Conservation (phyloP, 345 rosid species). For the Rhizophora mangle region DNA sequence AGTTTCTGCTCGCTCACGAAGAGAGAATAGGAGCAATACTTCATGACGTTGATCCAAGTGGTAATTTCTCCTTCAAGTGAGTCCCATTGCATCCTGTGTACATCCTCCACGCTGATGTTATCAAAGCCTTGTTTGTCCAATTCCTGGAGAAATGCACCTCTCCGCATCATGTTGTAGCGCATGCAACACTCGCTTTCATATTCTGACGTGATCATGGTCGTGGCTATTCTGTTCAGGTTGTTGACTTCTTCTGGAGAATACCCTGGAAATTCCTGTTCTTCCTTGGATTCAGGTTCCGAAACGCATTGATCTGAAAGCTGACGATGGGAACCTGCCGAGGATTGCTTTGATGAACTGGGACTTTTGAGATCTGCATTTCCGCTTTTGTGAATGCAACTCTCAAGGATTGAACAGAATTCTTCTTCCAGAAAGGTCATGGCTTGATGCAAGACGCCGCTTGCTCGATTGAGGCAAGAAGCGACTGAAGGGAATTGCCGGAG, state of each 20-base stretch:
- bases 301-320: constrained; percentile 21
- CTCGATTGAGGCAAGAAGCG: constrained; percentile 4
- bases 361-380: constrained; percentile 27
- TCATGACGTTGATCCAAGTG: constrained; percentile 5
- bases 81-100: constrained; percentile 23
- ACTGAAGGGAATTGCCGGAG: constrained; percentile 25
- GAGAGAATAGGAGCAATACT: constrained; percentile 11
- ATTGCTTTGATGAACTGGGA: constrained; percentile 24
- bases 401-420: constrained; percentile 9
- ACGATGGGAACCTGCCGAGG: not conserved
- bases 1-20: constrained; percentile 14
- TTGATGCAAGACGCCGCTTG: constrained; percentile 7
- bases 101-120: constrained; percentile 16
- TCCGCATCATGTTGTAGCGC: constrained; percentile 11
- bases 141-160: constrained; percentile 7
- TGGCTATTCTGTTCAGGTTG: constrained; percentile 5
- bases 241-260: not conserved
- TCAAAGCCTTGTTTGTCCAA: constrained; percentile 14
- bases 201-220: constrained; percentile 15
- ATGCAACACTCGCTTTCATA: constrained; percentile 21
- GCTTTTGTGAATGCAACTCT: constrained; percentile 3
- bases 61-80: constrained; percentile 17
- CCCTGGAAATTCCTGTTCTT: constrained; percentile 26
- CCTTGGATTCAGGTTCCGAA: constrained; percentile 3
- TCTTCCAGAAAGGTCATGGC: constrained; percentile 11